These are phyloP conservation scores for Pythium phragmiticola DNA, from an alignment of 352 stramenopile species.

Conservation along the genomic window DNA sequence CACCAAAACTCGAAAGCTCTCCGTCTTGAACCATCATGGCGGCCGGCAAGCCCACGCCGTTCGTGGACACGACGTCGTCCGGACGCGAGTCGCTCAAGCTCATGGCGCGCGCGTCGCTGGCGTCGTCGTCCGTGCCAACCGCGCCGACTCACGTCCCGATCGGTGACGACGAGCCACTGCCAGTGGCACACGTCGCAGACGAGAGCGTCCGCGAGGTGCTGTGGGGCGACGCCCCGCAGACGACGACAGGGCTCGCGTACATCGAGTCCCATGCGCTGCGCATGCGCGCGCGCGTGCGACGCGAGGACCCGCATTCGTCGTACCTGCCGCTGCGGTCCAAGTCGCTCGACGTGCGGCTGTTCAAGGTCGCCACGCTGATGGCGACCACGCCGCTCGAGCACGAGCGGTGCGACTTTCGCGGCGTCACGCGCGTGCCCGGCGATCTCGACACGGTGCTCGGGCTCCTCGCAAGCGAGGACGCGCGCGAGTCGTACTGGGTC, in stretches of 20 bases:
- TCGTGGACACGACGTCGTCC: background rate
- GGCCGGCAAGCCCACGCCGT: background rate
- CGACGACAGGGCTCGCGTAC: conserved; percentile 53
- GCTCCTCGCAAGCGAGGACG: conserved; percentile 51
- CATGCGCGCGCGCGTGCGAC: conserved; percentile 40
- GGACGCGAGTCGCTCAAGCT: conserved; percentile 7
- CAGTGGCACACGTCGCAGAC: conserved; percentile 27
- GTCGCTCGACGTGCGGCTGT: conserved; percentile 65
- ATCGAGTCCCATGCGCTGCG: conserved; percentile 48
- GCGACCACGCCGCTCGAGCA: conserved; percentile 25
- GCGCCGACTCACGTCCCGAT: conserved; percentile 1
- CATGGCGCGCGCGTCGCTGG: background rate
- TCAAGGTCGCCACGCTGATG: conserved; percentile 37
- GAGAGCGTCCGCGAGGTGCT: conserved; percentile 34
- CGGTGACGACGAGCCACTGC: background rate
- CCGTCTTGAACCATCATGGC: background rate
- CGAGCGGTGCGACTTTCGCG: conserved; percentile 59
- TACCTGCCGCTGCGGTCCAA: conserved; percentile 55
- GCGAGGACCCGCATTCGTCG: conserved; percentile 48
- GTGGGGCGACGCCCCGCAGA: conserved; percentile 35
- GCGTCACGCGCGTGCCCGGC: conserved; percentile 61
- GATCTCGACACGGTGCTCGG: conserved; percentile 56
- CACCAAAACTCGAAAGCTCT: background rate
- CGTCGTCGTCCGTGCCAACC: background rate
- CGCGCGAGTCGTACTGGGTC: conserved; percentile 71